phyloP scores from a whole-genome alignment of 805 yeast species.

The Ogataea philodendri region DNA sequence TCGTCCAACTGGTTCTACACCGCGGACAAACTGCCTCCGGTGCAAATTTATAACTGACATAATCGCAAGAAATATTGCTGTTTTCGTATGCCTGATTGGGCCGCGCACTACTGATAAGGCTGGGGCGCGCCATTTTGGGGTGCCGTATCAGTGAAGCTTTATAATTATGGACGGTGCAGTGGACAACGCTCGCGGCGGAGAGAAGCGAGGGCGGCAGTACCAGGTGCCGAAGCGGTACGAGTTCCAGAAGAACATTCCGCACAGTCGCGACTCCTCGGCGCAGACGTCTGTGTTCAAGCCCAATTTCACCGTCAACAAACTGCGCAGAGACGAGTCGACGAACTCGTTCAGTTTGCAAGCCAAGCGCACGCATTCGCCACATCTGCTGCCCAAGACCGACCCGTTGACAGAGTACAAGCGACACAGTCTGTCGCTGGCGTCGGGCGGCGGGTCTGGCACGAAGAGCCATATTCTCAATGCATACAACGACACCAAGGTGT shows the following conservation, averaged over 20 bases:
- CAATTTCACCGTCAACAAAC: slow-evolving; percentile 16
- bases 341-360: slow-evolving; percentile 10
- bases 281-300: slow-evolving; percentile 16
- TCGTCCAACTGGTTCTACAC: slow-evolving; percentile 94
- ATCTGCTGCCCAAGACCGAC: slow-evolving; percentile 2
- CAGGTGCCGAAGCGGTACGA: slow-evolving; percentile 32
- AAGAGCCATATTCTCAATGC: slow-evolving; percentile 24
- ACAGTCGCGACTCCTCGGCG: slow-evolving; percentile 18
- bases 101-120: slow-evolving; percentile 13
- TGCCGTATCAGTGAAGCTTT: slow-evolving; percentile 2
- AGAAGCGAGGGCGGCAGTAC: slow-evolving; percentile 30
- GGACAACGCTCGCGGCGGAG: slow-evolving; percentile 11
- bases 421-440: slow-evolving; percentile 23
- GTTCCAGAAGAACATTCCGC: slow-evolving; percentile 25
- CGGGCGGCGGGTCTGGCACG: slow-evolving; percentile 8
- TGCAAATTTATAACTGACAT: slow-evolving; percentile 78
- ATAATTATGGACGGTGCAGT: slow-evolving; percentile 8
- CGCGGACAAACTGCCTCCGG: slow-evolving; percentile 90
- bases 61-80: slow-evolving; percentile 8
- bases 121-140: too few relatives aligned
- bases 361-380: slow-evolving; percentile 19
- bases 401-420: slow-evolving; percentile 20
- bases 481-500: slow-evolving; percentile 30
- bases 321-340: slow-evolving; percentile 16
- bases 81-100: slow-evolving; percentile 1